A percentile compares a stretch with the other conserved stretches of the same genome.
Conservation (phyloP, 1,284 basidiomycete species). For the Pyrrhoderma noxium region DNA sequence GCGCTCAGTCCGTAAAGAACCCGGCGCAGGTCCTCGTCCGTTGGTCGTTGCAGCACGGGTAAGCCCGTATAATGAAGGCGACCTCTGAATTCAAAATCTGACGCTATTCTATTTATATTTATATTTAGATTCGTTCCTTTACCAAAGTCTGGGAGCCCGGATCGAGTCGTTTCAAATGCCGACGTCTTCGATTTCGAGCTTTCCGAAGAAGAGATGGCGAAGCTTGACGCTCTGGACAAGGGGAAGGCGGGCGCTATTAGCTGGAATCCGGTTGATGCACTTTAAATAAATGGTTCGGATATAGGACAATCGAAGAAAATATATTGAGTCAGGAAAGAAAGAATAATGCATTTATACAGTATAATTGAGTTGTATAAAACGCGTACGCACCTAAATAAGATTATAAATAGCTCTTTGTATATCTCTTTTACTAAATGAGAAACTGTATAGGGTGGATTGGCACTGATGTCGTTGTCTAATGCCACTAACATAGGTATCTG, state of each 20-base stretch:
- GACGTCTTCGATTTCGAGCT: conserved; percentile 68
- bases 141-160: conserved; percentile 66
- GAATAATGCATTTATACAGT: neutral
- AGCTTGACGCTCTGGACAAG: conserved; percentile 54
- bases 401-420: too few species aligned
- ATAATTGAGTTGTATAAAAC: too few species aligned
- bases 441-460: too few species aligned
- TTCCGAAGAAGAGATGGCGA: conserved; percentile 49
- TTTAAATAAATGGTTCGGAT: neutral
- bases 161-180: conserved; percentile 62
- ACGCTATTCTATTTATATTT: neutral
- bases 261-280: conserved; percentile 64
- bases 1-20: conserved; percentile 42
- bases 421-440: too few species aligned
- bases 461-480: too few species aligned
- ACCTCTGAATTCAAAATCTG: neutral
- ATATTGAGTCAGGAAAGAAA: neutral
- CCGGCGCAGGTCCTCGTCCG: conserved; percentile 58
- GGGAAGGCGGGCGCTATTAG: conserved; percentile 56
- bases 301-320: too few species aligned
- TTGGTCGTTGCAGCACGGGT: conserved; percentile 63
- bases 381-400: too few species aligned
- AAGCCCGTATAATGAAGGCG: conserved; percentile 22
- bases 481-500: too few species aligned
- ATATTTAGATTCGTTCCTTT: conserved; percentile 53